Base-by-base conservation (phyloP, 1,284 basidiomycete genomes). In the Ustilago crameri region DNA sequence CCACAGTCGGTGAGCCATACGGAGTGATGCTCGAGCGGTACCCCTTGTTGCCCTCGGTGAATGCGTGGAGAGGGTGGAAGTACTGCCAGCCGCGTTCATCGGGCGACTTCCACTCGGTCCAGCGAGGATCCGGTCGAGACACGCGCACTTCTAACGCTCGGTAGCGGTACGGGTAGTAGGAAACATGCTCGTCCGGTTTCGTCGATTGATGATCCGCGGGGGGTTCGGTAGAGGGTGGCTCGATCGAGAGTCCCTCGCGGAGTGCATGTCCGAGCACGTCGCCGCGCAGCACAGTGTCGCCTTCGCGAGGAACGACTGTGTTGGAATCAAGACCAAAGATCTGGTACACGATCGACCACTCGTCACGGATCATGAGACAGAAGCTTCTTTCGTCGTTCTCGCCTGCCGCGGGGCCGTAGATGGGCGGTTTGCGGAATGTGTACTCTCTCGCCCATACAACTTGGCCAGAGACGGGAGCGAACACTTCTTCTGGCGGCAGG, bases 301-400 rank as follows among this genome's bases (percentile, higher is more conserved):
- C 77, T 15, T 65, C 69, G 2, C 22, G 18, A 0, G 71, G 46
- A 3, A 17, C 35, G 18, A 75, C 51, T 0, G 53, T 68, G 3
- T 45, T 22, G 2, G 44, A 45, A 14, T 74, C 72, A 2, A 81
- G 37, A 10, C 79, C 75, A 42, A 76, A 73, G 38, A 79, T 59
- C 52, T 79, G 77, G 37, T 74, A 75, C 0, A 81, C 77, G 44
- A 79, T 71, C 8, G 69, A 71, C 74, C 74, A 78, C 22, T 70
- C 75, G 52, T 81, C 79, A 5, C 71, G 73, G 10, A 81, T 56
- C 76, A 77, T 75, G 9, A 80, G 22, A 34, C 63, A 66, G 53
- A 65, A 75, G 42, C 54, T 72, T 14, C 18, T 4, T 45, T 79
- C 71, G 51, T 80, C 74, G 34, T 80, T 80, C 32, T 50, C 42